Evolutionary conservation across 139 green algal species (phyloP).

Genomic region (Micromonas commoda): DNA sequence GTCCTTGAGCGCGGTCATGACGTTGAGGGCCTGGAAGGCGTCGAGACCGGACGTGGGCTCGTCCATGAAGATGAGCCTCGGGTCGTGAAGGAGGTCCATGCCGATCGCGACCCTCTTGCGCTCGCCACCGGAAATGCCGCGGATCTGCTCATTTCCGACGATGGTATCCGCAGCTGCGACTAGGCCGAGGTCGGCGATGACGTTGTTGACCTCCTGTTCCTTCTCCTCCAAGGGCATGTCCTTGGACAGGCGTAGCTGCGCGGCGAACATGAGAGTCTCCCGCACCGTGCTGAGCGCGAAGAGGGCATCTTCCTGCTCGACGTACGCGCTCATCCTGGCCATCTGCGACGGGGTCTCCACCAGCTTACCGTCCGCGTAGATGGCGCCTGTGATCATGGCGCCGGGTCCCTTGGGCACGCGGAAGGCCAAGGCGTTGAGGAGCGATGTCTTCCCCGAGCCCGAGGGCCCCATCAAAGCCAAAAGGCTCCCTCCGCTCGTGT

Average conservation of each 20-base stretch:
- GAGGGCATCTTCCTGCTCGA: constrained; percentile 56
- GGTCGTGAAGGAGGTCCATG: constrained; percentile 59
- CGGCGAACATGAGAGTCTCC: constrained; percentile 66
- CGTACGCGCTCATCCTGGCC: constrained; percentile 26
- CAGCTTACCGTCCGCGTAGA: constrained; percentile 28
- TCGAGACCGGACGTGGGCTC: constrained; percentile 67
- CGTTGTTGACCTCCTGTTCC: constrained; percentile 30
- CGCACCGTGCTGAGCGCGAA: constrained; percentile 54
- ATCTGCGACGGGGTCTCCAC: not conserved
- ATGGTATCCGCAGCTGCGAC: constrained; percentile 44
- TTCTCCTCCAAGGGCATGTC: constrained; percentile 28
- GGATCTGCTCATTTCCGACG: constrained; percentile 53
- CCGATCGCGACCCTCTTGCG: constrained; percentile 77
- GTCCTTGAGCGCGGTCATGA: constrained; percentile 53
- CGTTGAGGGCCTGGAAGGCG: constrained; percentile 56
- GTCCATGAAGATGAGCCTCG: constrained; percentile 63
- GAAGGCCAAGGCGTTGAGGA: constrained; percentile 29
- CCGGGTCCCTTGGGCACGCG: constrained; percentile 1
- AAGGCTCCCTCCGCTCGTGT: not conserved
- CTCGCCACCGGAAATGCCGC: constrained; percentile 67
- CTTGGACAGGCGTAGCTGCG: constrained; percentile 47
- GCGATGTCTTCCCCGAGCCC: constrained; percentile 26
- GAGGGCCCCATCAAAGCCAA: constrained; percentile 29
- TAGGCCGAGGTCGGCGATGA: constrained; percentile 43
- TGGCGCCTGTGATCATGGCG: not conserved